phyloP scores from a whole-genome alignment of 1,284 basidiomycete genomes.

The Trichosporon coremiiforme region DNA sequence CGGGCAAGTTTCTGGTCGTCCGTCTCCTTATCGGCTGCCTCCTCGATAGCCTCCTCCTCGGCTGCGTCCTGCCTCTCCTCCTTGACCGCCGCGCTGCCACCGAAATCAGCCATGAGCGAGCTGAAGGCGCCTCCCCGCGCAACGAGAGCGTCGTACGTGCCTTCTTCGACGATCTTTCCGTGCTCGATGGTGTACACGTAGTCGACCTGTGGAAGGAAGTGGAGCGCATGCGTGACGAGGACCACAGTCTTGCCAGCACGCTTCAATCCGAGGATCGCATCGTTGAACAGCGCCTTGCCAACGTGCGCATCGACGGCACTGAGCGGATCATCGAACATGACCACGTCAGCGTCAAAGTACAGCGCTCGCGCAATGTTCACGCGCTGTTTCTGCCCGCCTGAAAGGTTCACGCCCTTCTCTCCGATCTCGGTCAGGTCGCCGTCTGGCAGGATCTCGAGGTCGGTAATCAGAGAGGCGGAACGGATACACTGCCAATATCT shows the following conservation, averaged over 20 bases:
- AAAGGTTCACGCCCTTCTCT: slow-evolving; percentile 57
- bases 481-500: slow-evolving; percentile 69
- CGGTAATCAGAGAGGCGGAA: slow-evolving; percentile 66
- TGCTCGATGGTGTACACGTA: slow-evolving; percentile 55
- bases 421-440: slow-evolving; percentile 67
- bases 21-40: slow-evolving; percentile 27
- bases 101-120: slow-evolving; percentile 67
- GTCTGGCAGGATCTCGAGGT: slow-evolving; percentile 70
- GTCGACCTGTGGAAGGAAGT: slow-evolving; percentile 48
- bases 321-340: slow-evolving; percentile 80
- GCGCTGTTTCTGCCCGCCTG: slow-evolving; percentile 57
- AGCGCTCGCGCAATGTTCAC: slow-evolving; percentile 72
- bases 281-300: slow-evolving; percentile 79
- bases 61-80: slow-evolving; percentile 58
- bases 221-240: slow-evolving; percentile 62
- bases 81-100: slow-evolving; percentile 58
- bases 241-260: slow-evolving; percentile 70
- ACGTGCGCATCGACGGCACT: slow-evolving; percentile 83
- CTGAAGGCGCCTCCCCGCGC: slow-evolving; percentile 63
- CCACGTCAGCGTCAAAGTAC: slow-evolving; percentile 80
- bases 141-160: slow-evolving; percentile 66
- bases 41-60: slow-evolving; percentile 50
- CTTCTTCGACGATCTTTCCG: slow-evolving; percentile 67
- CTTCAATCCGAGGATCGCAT: slow-evolving; percentile 69
- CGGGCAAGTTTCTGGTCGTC: slow-evolving; percentile 25